Evolutionary conservation across 495 filamentous ascomycete species (phyloP).

Genomic region (Bathelium albidoporum): DNA sequence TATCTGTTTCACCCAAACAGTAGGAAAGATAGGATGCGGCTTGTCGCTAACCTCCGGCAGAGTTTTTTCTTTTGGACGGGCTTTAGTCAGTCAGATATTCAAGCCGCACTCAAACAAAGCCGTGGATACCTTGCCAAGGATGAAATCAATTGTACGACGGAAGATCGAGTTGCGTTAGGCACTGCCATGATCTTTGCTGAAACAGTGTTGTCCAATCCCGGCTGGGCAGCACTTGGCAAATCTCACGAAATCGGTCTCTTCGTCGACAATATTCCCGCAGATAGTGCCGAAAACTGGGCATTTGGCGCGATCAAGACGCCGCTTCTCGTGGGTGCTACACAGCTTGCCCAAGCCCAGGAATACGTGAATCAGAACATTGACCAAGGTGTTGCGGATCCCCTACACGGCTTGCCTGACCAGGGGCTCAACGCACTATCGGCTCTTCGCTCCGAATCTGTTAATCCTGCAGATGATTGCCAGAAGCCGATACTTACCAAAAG

Average conservation of each 20-base stretch:
- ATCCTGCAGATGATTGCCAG: conserved; percentile 4
- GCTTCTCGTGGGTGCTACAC: conserved; percentile 41
- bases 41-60: conserved; percentile 72
- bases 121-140: conserved; percentile 50
- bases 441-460: conserved; percentile 9
- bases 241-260: conserved; percentile 73
- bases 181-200: conserved; percentile 54
- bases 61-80: conserved; percentile 88
- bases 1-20: conserved; percentile 80
- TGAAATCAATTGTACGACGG: conserved; percentile 40
- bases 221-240: conserved; percentile 55
- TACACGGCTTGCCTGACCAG: conserved; percentile 40
- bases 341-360: conserved; percentile 48
- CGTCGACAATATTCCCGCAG: conserved; percentile 46
- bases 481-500: conserved; percentile 21
- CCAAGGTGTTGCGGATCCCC: conserved; percentile 31
- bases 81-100: conserved; percentile 52
- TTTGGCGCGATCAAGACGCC: conserved; percentile 38
- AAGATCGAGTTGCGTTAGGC: conserved; percentile 50
- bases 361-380: conserved; percentile 46
- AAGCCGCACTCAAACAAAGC: conserved; percentile 50
- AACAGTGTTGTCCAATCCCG: conserved; percentile 44
- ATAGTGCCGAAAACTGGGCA: conserved; percentile 50
- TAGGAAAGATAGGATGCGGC: conserved; percentile 47
- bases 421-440: conserved; percentile 31